phyloP scores from a whole-genome alignment of 768 basidiomycete species.

The Kwoniella bestiolae region DNA sequence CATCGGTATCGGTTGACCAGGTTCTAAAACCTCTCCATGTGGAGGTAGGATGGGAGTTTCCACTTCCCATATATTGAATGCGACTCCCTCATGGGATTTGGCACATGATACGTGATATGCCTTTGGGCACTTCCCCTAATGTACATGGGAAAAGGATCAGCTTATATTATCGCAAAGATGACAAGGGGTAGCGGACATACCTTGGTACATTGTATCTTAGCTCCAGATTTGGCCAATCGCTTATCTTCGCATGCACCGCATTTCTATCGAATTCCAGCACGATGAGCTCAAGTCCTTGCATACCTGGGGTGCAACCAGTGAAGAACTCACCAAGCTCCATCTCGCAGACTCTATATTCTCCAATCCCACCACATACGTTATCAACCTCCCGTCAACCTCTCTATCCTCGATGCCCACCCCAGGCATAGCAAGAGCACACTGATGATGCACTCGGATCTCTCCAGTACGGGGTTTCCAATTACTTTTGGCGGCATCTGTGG shows the following conservation, averaged over 20 bases:
- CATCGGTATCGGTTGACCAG: conserved; percentile 49
- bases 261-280: too few relatives aligned
- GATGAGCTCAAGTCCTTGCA: too few relatives aligned
- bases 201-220: conserved; percentile 80
- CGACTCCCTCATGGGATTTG: conserved; percentile 60
- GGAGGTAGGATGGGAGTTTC: conserved; percentile 24
- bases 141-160: not conserved
- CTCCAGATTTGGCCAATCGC: conserved; percentile 51
- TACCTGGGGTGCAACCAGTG: not conserved
- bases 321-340: conserved; percentile 79
- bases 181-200: conserved; percentile 28
- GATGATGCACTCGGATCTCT: conserved; percentile 70
- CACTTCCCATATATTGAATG: conserved; percentile 48
- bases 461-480: conserved; percentile 59
- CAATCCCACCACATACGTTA: conserved; percentile 71
- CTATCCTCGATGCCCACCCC: conserved; percentile 85
- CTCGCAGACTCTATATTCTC: conserved; percentile 86
- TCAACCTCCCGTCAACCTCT: conserved; percentile 33
- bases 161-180: too few relatives aligned
- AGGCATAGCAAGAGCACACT: conserved; percentile 79
- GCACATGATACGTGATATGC: conserved; percentile 96
- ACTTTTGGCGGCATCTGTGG: conserved; percentile 60
- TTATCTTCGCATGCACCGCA: conserved; percentile 81
- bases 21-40: conserved; percentile 33
- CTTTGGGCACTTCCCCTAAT: conserved; percentile 79